phyloP scores from a whole-genome alignment of 768 basidiomycete species.

The Phaeotremella skinneri region DNA sequence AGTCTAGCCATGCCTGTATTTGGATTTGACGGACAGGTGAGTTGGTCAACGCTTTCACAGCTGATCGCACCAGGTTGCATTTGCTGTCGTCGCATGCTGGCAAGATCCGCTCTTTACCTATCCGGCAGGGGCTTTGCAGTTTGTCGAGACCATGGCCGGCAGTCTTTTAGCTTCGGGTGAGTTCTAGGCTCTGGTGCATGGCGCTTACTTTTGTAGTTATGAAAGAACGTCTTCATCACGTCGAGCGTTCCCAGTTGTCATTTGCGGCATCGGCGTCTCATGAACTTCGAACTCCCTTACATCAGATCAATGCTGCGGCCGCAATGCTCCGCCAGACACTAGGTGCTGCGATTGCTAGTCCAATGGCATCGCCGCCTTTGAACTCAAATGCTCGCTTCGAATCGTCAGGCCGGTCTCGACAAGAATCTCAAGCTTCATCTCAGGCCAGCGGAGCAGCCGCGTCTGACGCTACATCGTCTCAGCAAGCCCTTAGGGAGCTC shows the following conservation, averaged over 20 bases:
- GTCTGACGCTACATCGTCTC: no score
- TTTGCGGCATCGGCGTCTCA: slow-evolving; percentile 48
- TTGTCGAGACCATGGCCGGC: slow-evolving; percentile 49
- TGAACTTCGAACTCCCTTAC: slow-evolving; percentile 48
- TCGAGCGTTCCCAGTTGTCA: slow-evolving; percentile 36
- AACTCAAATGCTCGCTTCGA: no score
- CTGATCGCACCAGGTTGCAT: slow-evolving; percentile 27
- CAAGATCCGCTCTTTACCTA: slow-evolving; percentile 47
- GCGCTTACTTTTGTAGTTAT: slow-evolving; percentile 19
- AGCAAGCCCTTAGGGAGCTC: no score
- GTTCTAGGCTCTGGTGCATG: slow-evolving; percentile 1
- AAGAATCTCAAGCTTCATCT: no score
- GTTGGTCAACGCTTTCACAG: background rate
- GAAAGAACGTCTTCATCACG: slow-evolving; percentile 40
- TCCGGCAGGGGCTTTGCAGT: slow-evolving; percentile 43
- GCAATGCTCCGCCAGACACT: slow-evolving; percentile 28
- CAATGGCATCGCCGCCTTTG: slow-evolving; percentile 3
- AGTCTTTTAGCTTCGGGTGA: slow-evolving; percentile 45
- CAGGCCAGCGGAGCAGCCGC: no score
- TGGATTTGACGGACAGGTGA: slow-evolving; percentile 45
- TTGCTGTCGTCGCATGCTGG: slow-evolving; percentile 48
- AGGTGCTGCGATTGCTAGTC: slow-evolving; percentile 13
- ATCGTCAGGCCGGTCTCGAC: no score
- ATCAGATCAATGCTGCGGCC: slow-evolving; percentile 47
- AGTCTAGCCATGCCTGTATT: slow-evolving; percentile 48